Evolutionary conservation across 805 yeast genomes (phyloP), one percentile per base, ranked within the genome.

Genomic region (Cyberlindnera euphorbiiphila): DNA sequence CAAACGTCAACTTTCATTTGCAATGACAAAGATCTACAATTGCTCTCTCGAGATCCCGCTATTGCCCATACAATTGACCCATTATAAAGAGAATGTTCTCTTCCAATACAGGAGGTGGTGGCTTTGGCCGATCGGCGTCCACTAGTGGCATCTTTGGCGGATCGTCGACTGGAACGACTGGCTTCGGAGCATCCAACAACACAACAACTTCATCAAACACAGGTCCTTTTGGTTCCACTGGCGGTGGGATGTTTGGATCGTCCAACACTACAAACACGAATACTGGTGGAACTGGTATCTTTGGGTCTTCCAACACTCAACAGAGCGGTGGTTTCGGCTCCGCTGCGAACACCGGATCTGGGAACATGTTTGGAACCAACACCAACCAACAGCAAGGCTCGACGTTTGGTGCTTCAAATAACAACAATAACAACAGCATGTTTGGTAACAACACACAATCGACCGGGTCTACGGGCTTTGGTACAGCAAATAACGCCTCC

Each of bases 221-320:
- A 7, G 34, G 29, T n/a, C 42, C 42, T 9, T 34, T 36, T 29
- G 25, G 24, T 21, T 9, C 27, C 3, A 31, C 32, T 15, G 50
- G 48, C n/a, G n/a, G n/a, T 5, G 34, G 34, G 9, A 13, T 39
- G 32, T 42, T 39, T 26, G 41, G 43, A 5, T 29, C 37, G 8
- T 28, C 23, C 27, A 36, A 31, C 27, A 44, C 37, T 18, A 34
- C 45, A 16, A 41, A 33, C 36, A 38, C 46, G 5, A n/a, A 24
- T 7, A 9, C 20, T 7, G 16, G 19, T 22, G 27, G 34, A 22
- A 11, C 20, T 23, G 54, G 60, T 5, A 50, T 61, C 35, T 69
- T 66, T 51, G 72, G 72, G 5, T 43, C 45, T 10, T 22, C 21
- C 34, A 30, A 15, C 25, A 35, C 35, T 13, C 9, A n/a, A n/a